phyloP scores from a whole-genome alignment of 2,329 filamentous ascomycete genomes.

The Neonectria coccinea region DNA sequence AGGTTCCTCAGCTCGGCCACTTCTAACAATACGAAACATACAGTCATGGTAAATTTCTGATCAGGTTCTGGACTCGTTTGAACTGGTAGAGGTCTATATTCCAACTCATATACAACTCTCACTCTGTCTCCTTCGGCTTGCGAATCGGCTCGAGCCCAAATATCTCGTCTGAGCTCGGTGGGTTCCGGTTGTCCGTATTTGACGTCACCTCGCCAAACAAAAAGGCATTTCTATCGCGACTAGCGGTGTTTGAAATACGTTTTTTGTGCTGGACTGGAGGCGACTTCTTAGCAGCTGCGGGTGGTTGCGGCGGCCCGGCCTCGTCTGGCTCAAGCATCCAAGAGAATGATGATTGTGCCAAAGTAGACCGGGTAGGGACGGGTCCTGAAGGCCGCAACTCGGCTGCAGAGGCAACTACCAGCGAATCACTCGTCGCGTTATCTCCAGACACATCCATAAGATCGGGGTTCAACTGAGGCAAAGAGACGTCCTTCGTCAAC shows the following conservation, averaged over 20 bases:
- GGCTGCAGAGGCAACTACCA: background rate
- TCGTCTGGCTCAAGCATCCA: slow-evolving; percentile 78
- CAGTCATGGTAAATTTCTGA: slow-evolving; percentile 3
- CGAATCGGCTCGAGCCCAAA: slow-evolving; percentile 66
- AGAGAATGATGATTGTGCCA: slow-evolving; percentile 81
- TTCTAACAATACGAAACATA: background rate
- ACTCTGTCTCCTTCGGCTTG: slow-evolving; percentile 41
- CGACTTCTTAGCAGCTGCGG: slow-evolving; percentile 45
- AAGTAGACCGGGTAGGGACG: slow-evolving; percentile 71
- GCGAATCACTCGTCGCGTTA: slow-evolving; percentile 18
- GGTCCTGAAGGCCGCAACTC: slow-evolving; percentile 49
- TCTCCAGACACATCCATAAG: slow-evolving; percentile 38
- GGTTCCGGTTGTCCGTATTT: slow-evolving; percentile 50
- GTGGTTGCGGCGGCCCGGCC: slow-evolving; percentile 43
- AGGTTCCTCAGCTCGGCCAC: background rate
- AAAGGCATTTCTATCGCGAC: slow-evolving; percentile 68
- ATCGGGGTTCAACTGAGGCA: slow-evolving; percentile 27
- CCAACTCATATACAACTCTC: slow-evolving; percentile 9
- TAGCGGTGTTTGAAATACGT: slow-evolving; percentile 57
- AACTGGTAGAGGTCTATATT: background rate
- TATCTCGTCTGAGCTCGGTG: slow-evolving; percentile 60
- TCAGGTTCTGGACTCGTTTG: background rate
- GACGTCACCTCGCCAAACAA: slow-evolving; percentile 66
- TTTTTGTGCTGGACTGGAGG: slow-evolving; percentile 54
- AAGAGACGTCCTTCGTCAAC: slow-evolving; percentile 16